Conservation (phyloP, 805 yeast genomes). For the Kregervanrija pseudodelftensis region DNA sequence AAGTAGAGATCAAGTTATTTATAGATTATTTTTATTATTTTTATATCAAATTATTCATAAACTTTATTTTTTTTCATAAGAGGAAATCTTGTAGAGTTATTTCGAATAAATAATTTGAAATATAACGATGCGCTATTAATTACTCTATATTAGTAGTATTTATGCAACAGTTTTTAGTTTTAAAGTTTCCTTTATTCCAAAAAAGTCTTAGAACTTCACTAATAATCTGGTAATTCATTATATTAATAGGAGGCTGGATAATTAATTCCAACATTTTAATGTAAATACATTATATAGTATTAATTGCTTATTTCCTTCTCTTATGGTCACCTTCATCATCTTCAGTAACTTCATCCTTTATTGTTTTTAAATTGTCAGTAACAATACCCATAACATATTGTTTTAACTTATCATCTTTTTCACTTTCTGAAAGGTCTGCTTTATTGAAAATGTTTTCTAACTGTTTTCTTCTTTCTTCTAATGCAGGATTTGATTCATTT, state of each 20-base stretch:
- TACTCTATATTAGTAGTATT: background rate
- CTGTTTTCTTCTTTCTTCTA: slow-evolving; percentile 50
- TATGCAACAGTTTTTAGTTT: background rate
- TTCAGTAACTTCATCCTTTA: slow-evolving; percentile 11
- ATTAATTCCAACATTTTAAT: no score
- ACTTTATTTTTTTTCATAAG: no score
- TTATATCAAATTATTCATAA: background rate
- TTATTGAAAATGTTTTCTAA: slow-evolving; percentile 55
- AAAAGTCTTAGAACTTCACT: no score
- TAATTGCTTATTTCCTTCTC: slow-evolving; percentile 15
- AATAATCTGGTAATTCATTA: no score
- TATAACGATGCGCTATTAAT: background rate
- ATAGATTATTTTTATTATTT: background rate
- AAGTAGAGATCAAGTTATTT: no score
- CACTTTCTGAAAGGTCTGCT: slow-evolving; percentile 45
- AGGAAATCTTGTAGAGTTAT: no score
- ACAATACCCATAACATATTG: slow-evolving; percentile 62
- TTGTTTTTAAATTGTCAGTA: slow-evolving; percentile 31
- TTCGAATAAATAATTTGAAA: background rate
- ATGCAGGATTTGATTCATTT: slow-evolving; percentile 32
- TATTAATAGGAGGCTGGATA: no score
- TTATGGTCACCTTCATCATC: slow-evolving; percentile 10
- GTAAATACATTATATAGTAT: background rate
- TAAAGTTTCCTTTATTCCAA: no score
- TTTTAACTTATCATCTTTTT: slow-evolving; percentile 73